Conservation (phyloP, 176 grass and related monocot genomes). For the Paspalum vaginatum region DNA sequence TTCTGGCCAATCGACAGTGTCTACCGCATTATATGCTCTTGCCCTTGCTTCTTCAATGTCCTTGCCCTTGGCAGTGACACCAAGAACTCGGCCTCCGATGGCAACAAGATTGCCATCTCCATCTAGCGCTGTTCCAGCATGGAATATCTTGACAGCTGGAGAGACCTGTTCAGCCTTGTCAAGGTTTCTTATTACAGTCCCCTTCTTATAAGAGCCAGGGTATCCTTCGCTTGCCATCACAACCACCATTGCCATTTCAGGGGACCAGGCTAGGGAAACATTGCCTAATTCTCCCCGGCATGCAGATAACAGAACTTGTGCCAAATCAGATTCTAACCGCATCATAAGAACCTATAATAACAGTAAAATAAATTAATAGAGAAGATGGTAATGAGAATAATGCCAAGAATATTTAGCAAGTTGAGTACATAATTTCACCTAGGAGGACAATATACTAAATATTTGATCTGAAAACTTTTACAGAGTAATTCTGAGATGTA, state of each 20-base stretch:
- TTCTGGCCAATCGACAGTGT: constrained; percentile 75
- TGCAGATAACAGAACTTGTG: constrained; percentile 71
- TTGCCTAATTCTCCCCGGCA: constrained; percentile 64
- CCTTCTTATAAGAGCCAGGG: constrained; percentile 77
- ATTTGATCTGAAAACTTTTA: background rate
- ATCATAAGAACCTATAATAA: constrained; percentile 69
- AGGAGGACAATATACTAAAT: background rate
- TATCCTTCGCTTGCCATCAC: constrained; percentile 90
- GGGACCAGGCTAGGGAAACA: constrained; percentile 68
- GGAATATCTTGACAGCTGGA: constrained; percentile 84
- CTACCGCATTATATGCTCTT: constrained; percentile 64
- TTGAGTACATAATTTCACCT: background rate
- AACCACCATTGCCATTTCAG: constrained; percentile 71
- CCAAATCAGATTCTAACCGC: constrained; percentile 79
- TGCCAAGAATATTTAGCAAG: background rate
- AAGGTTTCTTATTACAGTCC: constrained; percentile 68
- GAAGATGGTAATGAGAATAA: background rate
- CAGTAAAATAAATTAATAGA: constrained; percentile 5
- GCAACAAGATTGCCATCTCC: constrained; percentile 68
- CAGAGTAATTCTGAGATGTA: background rate
- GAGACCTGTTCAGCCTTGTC: constrained; percentile 73
- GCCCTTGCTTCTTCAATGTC: constrained; percentile 66
- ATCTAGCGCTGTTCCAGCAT: constrained; percentile 69
- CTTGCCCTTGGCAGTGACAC: constrained; percentile 76
- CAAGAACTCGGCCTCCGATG: constrained; percentile 62